Evolutionary conservation across 2,329 filamentous ascomycete species (phyloP).

Genomic region (Aspergillus latus): DNA sequence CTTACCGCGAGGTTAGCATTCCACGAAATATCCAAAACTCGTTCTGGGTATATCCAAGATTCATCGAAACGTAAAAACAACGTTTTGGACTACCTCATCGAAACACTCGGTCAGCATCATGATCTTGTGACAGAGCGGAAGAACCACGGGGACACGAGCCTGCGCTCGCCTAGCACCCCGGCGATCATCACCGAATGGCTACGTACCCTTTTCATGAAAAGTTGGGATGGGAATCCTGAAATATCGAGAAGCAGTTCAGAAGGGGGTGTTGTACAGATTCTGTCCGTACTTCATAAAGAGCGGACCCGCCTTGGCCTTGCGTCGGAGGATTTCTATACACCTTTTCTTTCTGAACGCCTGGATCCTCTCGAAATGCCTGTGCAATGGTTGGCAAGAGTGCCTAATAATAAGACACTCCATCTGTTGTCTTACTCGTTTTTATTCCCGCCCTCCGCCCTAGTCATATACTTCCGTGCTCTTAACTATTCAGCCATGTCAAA

Average conservation of each 20-base stretch:
- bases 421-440: slow-evolving; percentile 78
- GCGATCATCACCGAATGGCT: slow-evolving; percentile 46
- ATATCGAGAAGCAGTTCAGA: slow-evolving; percentile 70
- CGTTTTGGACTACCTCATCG: slow-evolving; percentile 39
- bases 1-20: slow-evolving; percentile 52
- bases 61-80: slow-evolving; percentile 29
- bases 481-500: slow-evolving; percentile 86
- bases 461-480: slow-evolving; percentile 82
- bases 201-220: slow-evolving; percentile 68
- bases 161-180: slow-evolving; percentile 27
- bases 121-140: slow-evolving; percentile 15
- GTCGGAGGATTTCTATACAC: slow-evolving; percentile 69
- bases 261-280: slow-evolving; percentile 73
- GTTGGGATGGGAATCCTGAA: slow-evolving; percentile 76
- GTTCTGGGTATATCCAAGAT: slow-evolving; percentile 30
- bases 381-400: slow-evolving; percentile 64
- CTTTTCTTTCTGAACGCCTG: slow-evolving; percentile 73
- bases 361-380: slow-evolving; percentile 73
- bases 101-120: slow-evolving; percentile 35
- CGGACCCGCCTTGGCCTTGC: slow-evolving; percentile 64
- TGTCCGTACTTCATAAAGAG: slow-evolving; percentile 72
- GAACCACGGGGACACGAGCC: slow-evolving; percentile 6
- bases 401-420: slow-evolving; percentile 66
- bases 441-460: slow-evolving; percentile 69
- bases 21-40: slow-evolving; percentile 47